Conservation (phyloP, 441 rosid genomes). For the Populus hybrid region DNA sequence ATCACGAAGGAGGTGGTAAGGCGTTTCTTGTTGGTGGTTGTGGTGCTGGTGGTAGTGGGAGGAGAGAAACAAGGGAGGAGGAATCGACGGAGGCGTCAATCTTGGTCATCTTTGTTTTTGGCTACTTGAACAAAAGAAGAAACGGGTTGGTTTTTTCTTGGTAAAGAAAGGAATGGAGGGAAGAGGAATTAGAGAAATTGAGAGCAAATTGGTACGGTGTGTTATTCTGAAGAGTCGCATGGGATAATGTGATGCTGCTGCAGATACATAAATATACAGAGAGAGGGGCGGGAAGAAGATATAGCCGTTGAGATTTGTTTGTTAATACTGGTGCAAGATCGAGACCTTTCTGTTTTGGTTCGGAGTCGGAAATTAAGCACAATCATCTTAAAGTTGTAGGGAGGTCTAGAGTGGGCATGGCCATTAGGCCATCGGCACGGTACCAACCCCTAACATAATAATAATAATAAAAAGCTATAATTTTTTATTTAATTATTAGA, state of each 20-base stretch:
- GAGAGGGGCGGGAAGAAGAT: slow-evolving; percentile 34
- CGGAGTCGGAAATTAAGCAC: neutral
- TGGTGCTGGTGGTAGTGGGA: slow-evolving; percentile 17
- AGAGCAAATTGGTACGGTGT: neutral
- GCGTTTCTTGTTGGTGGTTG: slow-evolving; percentile 51
- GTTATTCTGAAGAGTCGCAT: neutral
- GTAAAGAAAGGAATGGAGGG: neutral
- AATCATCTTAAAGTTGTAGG: no score
- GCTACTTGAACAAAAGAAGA: neutral
- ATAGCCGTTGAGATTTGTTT: slow-evolving; percentile 42
- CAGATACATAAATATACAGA: slow-evolving; percentile 4
- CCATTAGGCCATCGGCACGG: no score
- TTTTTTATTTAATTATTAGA: no score
- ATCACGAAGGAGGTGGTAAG: slow-evolving; percentile 69
- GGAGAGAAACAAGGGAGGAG: slow-evolving; percentile 68
- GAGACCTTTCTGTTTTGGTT: neutral
- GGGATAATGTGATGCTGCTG: slow-evolving; percentile 17
- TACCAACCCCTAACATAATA: no score
- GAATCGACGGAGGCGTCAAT: slow-evolving; percentile 69
- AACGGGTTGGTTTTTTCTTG: slow-evolving; percentile 1
- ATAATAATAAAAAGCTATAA: no score
- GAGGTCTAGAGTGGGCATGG: neutral
- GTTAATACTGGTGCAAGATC: neutral
- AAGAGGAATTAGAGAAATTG: neutral
- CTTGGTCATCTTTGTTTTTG: slow-evolving; percentile 45